Conservation (phyloP, 2,329 filamentous ascomycete genomes). For the Fusarium sp. region DNA sequence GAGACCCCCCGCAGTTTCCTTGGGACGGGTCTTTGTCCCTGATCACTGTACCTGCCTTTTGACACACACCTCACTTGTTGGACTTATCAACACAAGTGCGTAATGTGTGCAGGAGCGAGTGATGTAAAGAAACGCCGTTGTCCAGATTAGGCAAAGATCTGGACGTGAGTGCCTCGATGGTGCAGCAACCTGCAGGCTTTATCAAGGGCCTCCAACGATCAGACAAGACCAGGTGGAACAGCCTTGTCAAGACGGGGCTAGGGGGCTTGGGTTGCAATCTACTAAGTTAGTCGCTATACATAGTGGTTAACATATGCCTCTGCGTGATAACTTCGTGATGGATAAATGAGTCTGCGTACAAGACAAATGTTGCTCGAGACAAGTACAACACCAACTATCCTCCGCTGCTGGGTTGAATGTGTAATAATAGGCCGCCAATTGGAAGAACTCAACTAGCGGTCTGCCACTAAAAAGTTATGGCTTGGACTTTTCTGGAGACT, state of each 20-base stretch:
- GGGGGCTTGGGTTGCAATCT: constrained; percentile 27
- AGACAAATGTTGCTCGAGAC: background rate
- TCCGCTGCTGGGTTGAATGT: constrained; percentile 31
- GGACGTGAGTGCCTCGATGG: constrained; percentile 31
- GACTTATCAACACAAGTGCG: constrained; percentile 14
- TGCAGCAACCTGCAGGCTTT: constrained; percentile 39
- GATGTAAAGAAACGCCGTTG: constrained; percentile 25
- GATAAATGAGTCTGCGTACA: background rate
- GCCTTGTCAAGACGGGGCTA: constrained; percentile 32
- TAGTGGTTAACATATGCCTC: constrained; percentile 4
- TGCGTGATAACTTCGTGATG: background rate
- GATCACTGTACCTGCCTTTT: constrained; percentile 41
- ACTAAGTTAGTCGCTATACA: constrained; percentile 5
- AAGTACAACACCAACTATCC: constrained; percentile 22
- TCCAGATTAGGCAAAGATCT: constrained; percentile 45
- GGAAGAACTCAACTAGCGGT: constrained; percentile 51
- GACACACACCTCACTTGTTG: constrained; percentile 35
- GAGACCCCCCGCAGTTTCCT: constrained; percentile 39
- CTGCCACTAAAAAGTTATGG: constrained; percentile 30
- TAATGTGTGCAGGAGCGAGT: constrained; percentile 31
- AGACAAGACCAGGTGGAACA: constrained; percentile 35
- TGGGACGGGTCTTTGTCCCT: constrained; percentile 31
- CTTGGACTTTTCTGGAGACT: constrained; percentile 31
- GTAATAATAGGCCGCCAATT: constrained; percentile 53
- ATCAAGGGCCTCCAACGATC: constrained; percentile 37